Evolutionary conservation across 805 yeast genomes (phyloP).

Genomic region (Yarrowia divulgata): DNA sequence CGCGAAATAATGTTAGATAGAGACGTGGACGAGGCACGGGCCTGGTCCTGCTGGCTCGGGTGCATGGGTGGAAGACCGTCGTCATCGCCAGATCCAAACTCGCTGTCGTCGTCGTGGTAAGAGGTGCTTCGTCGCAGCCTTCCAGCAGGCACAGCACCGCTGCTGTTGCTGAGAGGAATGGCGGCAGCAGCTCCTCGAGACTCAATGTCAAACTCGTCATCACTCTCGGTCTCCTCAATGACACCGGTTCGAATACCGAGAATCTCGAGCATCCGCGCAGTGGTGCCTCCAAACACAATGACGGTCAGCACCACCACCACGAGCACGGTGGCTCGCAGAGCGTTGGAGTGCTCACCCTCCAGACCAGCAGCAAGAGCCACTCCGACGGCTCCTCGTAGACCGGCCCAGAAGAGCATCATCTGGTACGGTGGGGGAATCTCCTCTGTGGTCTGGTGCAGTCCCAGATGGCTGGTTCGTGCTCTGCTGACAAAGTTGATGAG

Average conservation of each 20-base stretch:
- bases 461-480: constrained; percentile 52
- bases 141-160: not conserved
- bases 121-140: constrained; percentile 42
- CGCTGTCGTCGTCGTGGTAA: constrained; percentile 47
- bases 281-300: constrained; percentile 96
- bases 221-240: constrained; percentile 79
- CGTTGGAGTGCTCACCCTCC: constrained; percentile 90
- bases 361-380: constrained; percentile 98
- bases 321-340: constrained; percentile 89
- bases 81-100: constrained; percentile 49
- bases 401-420: constrained; percentile 99
- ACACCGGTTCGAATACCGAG: constrained; percentile 92
- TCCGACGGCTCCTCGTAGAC: constrained; percentile 98
- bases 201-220: constrained; percentile 95
- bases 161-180: constrained; percentile 19
- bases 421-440: constrained; percentile 96
- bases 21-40: constrained; percentile 42
- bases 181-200: constrained; percentile 41
- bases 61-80: constrained; percentile 51
- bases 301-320: constrained; percentile 97
- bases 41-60: constrained; percentile 42
- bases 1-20: constrained; percentile 45
- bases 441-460: constrained; percentile 59
- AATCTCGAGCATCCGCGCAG: constrained; percentile 97
- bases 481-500: constrained; percentile 81